A percentile compares a stretch with the other conserved stretches of the same genome.
These are phyloP conservation scores for Centella asiatica DNA, from an alignment of 129 eudicot species.

Conservation along the genomic window DNA sequence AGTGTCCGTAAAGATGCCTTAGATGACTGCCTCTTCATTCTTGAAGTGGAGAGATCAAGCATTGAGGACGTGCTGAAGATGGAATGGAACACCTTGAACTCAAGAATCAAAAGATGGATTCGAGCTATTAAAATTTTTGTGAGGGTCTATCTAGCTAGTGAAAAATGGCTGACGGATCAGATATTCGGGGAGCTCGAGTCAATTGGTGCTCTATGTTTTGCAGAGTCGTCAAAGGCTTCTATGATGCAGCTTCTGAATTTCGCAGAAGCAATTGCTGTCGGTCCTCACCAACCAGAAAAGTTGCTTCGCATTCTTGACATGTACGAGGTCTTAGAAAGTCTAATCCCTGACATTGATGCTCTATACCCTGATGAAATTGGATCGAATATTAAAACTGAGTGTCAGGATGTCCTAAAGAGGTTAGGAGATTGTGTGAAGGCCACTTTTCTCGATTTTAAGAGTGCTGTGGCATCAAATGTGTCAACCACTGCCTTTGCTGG, in stretches of 20 bases:
- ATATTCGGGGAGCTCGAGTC: constrained; percentile 58
- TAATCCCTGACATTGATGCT: constrained; percentile 48
- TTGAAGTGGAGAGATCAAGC: constrained; percentile 69
- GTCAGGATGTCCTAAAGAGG: constrained; percentile 38
- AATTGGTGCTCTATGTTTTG: constrained; percentile 49
- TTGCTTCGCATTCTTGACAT: constrained; percentile 74
- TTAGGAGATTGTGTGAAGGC: constrained; percentile 68
- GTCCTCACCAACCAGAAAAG: constrained; percentile 85
- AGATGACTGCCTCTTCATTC: constrained; percentile 68
- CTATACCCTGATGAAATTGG: constrained; percentile 49
- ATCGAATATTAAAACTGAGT: constrained; percentile 43
- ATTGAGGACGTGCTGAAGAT: constrained; percentile 80
- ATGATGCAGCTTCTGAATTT: constrained; percentile 77
- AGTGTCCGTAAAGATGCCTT: constrained; percentile 65
- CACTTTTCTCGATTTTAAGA: constrained; percentile 77
- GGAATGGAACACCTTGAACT: constrained; percentile 81
- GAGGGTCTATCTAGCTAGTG: constrained; percentile 71
- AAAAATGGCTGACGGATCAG: constrained; percentile 60
- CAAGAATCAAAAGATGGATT: constrained; percentile 72
- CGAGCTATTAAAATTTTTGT: constrained; percentile 66
- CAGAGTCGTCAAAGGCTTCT: constrained; percentile 60
- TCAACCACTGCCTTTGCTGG: constrained; percentile 70
- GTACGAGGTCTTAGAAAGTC: constrained; percentile 72
- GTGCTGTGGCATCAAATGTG: constrained; percentile 55
- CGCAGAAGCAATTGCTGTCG: constrained; percentile 75